A percentile compares a stretch with the other conserved stretches of the same genome.
Conservation (phyloP, 1,284 basidiomycete species). For the Erythrobasidium hasegawianum region DNA sequence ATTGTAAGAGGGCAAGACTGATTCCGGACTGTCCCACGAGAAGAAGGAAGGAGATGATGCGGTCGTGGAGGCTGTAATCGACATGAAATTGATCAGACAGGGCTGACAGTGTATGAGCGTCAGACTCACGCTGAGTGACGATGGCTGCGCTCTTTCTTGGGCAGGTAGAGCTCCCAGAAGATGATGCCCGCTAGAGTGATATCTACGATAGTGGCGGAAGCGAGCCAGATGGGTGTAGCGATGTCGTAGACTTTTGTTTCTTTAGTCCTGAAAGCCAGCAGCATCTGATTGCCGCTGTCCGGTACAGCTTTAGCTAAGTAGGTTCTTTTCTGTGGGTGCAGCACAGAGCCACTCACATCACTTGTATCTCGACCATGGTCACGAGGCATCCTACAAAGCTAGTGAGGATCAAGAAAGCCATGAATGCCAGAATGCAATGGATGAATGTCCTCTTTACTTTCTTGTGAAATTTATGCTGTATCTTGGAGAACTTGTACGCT, state of each 20-base stretch:
- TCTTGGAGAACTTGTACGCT: not conserved
- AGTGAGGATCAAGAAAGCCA: not conserved
- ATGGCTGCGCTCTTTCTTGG: not conserved
- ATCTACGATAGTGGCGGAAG: not conserved
- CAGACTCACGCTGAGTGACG: not conserved
- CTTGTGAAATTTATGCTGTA: not conserved
- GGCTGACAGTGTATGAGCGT: too few relatives aligned
- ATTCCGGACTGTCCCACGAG: not conserved
- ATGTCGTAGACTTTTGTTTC: not conserved
- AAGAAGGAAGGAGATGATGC: not conserved
- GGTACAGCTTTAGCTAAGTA: too few relatives aligned
- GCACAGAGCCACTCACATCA: too few relatives aligned
- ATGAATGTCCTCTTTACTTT: not conserved
- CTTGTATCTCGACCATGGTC: not conserved
- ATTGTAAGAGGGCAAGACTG: not conserved
- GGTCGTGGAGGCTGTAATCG: conserved; percentile 1
- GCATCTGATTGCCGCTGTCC: conserved; percentile 1
- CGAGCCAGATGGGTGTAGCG: conserved; percentile 3
- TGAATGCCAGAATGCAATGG: not conserved
- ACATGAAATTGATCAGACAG: too few relatives aligned
- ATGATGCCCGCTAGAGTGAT: conserved; percentile 1
- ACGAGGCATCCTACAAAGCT: not conserved
- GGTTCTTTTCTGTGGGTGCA: too few relatives aligned
- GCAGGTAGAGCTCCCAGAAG: conserved; percentile 6
- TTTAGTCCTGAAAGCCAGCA: not conserved